These are phyloP conservation scores for Podospora pseudocomata DNA, from an alignment of 495 filamentous ascomycete genomes.

Conservation along the genomic window DNA sequence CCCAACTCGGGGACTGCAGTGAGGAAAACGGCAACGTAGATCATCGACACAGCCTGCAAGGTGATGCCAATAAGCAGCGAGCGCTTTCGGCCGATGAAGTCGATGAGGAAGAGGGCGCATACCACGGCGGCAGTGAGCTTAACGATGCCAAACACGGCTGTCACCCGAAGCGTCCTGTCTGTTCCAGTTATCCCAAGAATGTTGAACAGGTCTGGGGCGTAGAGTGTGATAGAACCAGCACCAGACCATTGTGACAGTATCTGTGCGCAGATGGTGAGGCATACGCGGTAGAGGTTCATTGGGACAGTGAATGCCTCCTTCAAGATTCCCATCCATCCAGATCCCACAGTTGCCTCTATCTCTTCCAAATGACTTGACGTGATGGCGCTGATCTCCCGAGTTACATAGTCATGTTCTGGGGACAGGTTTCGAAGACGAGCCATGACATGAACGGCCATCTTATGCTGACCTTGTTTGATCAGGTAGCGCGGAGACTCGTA, in stretches of 20 bases:
- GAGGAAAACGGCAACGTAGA: conserved; percentile 66
- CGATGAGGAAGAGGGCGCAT: conserved; percentile 69
- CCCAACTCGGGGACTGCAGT: conserved; percentile 50
- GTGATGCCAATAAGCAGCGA: conserved; percentile 61
- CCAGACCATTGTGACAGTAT: conserved; percentile 68
- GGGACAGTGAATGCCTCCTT: conserved; percentile 59
- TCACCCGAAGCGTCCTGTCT: conserved; percentile 61
- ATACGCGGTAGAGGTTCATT: conserved; percentile 61
- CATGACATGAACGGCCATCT: conserved; percentile 45
- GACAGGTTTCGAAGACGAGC: conserved; percentile 50
- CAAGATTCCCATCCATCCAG: conserved; percentile 51
- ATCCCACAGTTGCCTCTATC: conserved; percentile 55
- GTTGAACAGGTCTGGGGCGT: conserved; percentile 63
- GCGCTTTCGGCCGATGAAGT: conserved; percentile 69
- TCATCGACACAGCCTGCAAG: conserved; percentile 59
- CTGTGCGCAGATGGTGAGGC: conserved; percentile 56
- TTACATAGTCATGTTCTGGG: conserved; percentile 47
- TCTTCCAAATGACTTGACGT: conserved; percentile 48
- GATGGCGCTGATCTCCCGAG: conserved; percentile 49
- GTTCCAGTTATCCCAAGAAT: conserved; percentile 60
- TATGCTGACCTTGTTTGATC: conserved; percentile 48
- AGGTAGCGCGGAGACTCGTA: conserved; percentile 60
- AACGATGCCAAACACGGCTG: conserved; percentile 66
- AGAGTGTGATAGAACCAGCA: conserved; percentile 62
- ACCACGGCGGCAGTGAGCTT: conserved; percentile 61